Conservation (phyloP, 1,139 yeast genomes). For the Diutina pseudorugosa region DNA sequence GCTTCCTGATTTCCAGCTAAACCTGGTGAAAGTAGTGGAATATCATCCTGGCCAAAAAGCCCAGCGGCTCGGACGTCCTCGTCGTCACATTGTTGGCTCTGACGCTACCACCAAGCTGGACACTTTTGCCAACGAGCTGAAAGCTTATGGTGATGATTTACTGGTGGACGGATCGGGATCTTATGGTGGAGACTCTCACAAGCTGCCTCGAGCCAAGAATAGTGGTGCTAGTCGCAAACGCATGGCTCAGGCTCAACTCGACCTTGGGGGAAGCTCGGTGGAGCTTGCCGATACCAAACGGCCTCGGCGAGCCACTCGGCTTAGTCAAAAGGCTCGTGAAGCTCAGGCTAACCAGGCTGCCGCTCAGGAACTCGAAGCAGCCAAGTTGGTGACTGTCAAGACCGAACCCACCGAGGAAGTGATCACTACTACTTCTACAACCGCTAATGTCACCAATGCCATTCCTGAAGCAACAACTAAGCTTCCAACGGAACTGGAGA, state of each 20-base stretch:
- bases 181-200: constrained; percentile 23
- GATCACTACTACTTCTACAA: no score
- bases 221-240: background rate
- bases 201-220: background rate
- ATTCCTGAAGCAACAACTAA: background rate
- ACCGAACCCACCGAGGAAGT: no score
- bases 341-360: background rate
- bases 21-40: background rate
- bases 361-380: background rate
- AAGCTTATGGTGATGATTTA: constrained; percentile 23
- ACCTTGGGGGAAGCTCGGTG: background rate
- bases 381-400: no score
- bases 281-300: background rate
- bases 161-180: constrained; percentile 36
- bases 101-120: background rate
- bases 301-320: background rate
- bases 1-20: background rate
- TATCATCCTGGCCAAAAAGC: background rate
- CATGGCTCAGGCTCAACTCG: background rate
- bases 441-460: no score
- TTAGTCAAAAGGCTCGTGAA: background rate
- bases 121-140: no score
- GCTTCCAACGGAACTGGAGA: background rate
- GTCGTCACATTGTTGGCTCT: background rate
- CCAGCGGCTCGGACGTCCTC: constrained; percentile 3